Evolutionary conservation across 2,329 filamentous ascomycete species (phyloP).

Genomic region (Xylaria sp.): DNA sequence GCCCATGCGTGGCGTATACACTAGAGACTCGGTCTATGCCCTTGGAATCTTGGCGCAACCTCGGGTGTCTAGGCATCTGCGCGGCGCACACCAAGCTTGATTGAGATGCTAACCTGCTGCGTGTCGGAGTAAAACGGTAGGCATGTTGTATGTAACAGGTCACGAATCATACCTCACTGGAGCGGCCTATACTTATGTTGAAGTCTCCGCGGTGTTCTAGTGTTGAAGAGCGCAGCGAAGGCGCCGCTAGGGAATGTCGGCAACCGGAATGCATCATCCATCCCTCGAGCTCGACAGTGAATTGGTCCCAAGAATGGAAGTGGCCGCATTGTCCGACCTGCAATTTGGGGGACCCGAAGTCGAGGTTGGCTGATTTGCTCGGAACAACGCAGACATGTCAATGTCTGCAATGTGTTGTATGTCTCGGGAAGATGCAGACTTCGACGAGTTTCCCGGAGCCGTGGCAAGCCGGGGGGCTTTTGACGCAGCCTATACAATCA

Average conservation of each 20-base stretch:
- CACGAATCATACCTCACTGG: not conserved
- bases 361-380: slow-evolving; percentile 30
- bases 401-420: slow-evolving; percentile 32
- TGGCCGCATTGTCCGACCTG: slow-evolving; percentile 23
- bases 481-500: slow-evolving; percentile 4
- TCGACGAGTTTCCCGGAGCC: slow-evolving; percentile 33
- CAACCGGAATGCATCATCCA: slow-evolving; percentile 33
- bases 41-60: slow-evolving; percentile 39
- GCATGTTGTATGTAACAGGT: not conserved
- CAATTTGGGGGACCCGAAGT: slow-evolving; percentile 28
- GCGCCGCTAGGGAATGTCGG: slow-evolving; percentile 32
- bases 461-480: slow-evolving; percentile 32
- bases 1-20: slow-evolving; percentile 41
- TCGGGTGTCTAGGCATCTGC: slow-evolving; percentile 39
- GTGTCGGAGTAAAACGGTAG: slow-evolving; percentile 26
- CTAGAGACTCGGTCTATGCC: slow-evolving; percentile 36
- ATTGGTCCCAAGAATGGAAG: slow-evolving; percentile 34
- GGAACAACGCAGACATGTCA: slow-evolving; percentile 31
- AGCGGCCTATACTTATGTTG: not conserved
- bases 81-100: slow-evolving; percentile 46
- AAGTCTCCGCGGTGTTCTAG: too few species aligned
- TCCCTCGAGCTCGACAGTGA: slow-evolving; percentile 22
- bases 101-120: slow-evolving; percentile 31
- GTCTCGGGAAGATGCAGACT: slow-evolving; percentile 39
- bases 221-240: not conserved